A percentile compares a stretch with the other conserved stretches of the same genome.
phyloP scores from a whole-genome alignment of 2,329 filamentous ascomycete genomes.

The Colletotrichum sp. region DNA sequence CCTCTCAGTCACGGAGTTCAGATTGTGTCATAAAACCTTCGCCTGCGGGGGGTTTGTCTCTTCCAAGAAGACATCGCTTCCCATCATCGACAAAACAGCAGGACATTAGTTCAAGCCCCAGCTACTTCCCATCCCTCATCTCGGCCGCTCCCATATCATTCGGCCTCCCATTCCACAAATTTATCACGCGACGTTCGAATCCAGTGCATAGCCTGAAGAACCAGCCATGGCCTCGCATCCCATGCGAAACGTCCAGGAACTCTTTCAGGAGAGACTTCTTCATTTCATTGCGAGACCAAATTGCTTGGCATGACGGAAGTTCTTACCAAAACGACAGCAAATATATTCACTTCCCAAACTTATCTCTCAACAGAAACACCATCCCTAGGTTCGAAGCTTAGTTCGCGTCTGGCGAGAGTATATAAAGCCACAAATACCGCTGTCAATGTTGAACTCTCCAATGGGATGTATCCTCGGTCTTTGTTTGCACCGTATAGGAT shows the following conservation, averaged over 20 bases:
- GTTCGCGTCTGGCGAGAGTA: fast-evolving
- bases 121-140: not conserved
- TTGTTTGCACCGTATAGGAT: not conserved
- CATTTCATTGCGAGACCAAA: too few species aligned
- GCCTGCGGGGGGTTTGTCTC: not conserved
- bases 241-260: too few species aligned
- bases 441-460: not conserved
- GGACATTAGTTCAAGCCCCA: fast-evolving
- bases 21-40: too few species aligned
- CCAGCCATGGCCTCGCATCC: fast-evolving
- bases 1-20: too few species aligned
- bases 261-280: too few species aligned
- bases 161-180: fast-evolving
- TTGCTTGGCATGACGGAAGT: not conserved
- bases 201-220: fast-evolving
- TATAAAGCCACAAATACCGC: not conserved
- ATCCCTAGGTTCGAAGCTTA: fast-evolving
- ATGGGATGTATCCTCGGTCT: not conserved
- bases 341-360: not conserved
- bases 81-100: not conserved
- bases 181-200: not conserved
- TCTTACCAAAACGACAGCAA: not conserved
- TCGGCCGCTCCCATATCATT: fast-evolving
- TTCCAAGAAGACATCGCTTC: fast-evolving
- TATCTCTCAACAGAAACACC: not conserved